Conservation (phyloP, 2,329 filamentous ascomycete species). For the Sporothrix protearum region DNA sequence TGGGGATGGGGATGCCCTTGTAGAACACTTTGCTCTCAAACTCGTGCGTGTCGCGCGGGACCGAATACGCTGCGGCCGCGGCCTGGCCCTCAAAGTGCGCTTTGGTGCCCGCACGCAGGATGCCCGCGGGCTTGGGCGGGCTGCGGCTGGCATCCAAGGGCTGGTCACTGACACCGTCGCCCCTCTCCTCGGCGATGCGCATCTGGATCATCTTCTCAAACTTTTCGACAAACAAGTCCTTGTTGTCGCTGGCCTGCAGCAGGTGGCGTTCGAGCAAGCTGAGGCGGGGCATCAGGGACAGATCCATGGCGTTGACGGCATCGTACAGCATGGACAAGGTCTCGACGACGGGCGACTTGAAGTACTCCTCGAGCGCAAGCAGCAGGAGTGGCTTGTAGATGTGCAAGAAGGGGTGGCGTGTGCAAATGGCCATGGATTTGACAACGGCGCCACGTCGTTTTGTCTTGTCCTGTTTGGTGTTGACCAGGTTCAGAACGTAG, state of each 20-base stretch:
- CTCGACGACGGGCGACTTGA: constrained; percentile 82
- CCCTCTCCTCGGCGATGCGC: constrained; percentile 64
- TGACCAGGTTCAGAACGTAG: constrained; percentile 95
- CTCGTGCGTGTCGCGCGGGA: constrained; percentile 93
- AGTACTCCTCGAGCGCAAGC: constrained; percentile 92
- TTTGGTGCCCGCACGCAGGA: constrained; percentile 60
- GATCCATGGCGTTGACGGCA: constrained; percentile 92
- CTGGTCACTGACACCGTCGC: constrained; percentile 39
- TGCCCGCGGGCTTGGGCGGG: constrained; percentile 46
- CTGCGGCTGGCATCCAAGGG: constrained; percentile 48
- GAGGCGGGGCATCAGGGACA: constrained; percentile 85
- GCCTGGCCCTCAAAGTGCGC: constrained; percentile 60
- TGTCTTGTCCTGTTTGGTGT: constrained; percentile 93
- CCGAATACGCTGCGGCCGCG: constrained; percentile 57
- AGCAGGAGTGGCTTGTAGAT: constrained; percentile 97
- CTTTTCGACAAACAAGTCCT: constrained; percentile 95
- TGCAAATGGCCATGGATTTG: constrained; percentile 99
- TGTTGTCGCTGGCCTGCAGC: constrained; percentile 84
- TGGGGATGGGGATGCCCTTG: constrained; percentile 92
- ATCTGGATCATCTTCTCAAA: constrained; percentile 67
- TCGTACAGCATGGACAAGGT: constrained; percentile 86
- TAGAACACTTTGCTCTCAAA: constrained; percentile 95
- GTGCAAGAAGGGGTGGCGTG: constrained; percentile 91
- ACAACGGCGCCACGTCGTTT: constrained; percentile 91
- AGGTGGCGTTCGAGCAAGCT: constrained; percentile 81